Percentiles rank a stretch among this genome's conserved stretches.
Evolutionary conservation across 192 early-diverging fungal genomes (phyloP).

Genomic region (Backusella psychrophila): DNA sequence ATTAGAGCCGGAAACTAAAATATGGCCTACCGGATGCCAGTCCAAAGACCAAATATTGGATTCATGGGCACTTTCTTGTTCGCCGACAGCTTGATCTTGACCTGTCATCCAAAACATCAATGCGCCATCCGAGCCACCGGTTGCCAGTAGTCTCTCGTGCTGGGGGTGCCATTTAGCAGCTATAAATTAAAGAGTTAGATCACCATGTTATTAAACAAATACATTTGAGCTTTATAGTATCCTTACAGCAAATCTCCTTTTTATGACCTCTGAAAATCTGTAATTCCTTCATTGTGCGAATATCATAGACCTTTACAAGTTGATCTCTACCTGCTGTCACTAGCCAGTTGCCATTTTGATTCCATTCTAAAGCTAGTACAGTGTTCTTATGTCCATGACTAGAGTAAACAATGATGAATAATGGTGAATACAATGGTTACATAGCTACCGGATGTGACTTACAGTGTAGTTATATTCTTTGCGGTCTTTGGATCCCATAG

Average conservation of each 20-base stretch:
- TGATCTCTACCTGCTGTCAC: conserved; percentile 89
- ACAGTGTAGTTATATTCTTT: conserved; percentile 82
- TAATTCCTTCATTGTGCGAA: conserved; percentile 89
- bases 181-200: not conserved
- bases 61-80: conserved; percentile 76
- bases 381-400: conserved; percentile 94
- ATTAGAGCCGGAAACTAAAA: conserved; percentile 91
- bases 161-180: conserved; percentile 95
- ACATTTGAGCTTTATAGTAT: not conserved
- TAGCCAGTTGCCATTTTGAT: conserved; percentile 97
- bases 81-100: conserved; percentile 38
- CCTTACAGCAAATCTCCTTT: conserved; percentile 83
- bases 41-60: conserved; percentile 93
- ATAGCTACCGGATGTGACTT: conserved; percentile 17
- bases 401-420: not conserved
- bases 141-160: conserved; percentile 86
- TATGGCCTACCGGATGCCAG: conserved; percentile 97
- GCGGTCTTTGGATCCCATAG: conserved; percentile 96
- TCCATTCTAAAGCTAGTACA: conserved; percentile 89
- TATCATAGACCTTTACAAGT: conserved; percentile 90
- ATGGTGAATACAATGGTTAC: not conserved
- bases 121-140: conserved; percentile 88
- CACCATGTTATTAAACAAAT: not conserved
- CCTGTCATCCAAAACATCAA: conserved; percentile 88
- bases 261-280: conserved; percentile 83